These are phyloP conservation scores for Phoenix roebelenii DNA, from an alignment of 176 grass and related monocot species.

Conservation along the genomic window DNA sequence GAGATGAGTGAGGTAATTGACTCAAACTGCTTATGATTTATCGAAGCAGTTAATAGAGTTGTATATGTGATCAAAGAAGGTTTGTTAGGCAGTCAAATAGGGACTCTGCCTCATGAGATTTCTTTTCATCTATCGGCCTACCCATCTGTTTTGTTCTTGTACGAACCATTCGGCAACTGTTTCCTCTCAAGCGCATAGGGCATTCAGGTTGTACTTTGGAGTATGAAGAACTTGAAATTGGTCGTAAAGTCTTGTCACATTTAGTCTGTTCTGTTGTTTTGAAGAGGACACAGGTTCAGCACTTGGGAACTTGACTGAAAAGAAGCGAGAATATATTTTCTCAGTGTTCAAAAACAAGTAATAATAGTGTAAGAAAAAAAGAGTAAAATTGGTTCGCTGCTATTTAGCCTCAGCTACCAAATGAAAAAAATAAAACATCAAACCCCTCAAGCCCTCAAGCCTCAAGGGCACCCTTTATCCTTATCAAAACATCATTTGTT, in stretches of 20 bases:
- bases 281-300: slow-evolving; percentile 1
- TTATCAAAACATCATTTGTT: too few relatives aligned
- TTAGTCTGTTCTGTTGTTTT: slow-evolving; percentile 16
- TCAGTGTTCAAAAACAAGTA: too few relatives aligned
- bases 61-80: slow-evolving; percentile 84
- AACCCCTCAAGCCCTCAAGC: too few relatives aligned
- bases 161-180: slow-evolving; percentile 45
- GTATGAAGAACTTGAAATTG: background rate
- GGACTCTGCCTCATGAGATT: slow-evolving; percentile 43
- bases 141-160: slow-evolving; percentile 58
- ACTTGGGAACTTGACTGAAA: too few relatives aligned
- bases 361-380: too few relatives aligned
- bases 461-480: too few relatives aligned
- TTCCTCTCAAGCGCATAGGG: slow-evolving; percentile 46
- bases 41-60: slow-evolving; percentile 47
- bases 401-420: too few relatives aligned
- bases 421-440: too few relatives aligned
- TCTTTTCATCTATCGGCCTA: slow-evolving; percentile 48
- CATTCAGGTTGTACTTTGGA: slow-evolving; percentile 19
- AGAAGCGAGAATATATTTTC: too few relatives aligned
- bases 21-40: slow-evolving; percentile 53
- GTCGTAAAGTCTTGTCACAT: slow-evolving; percentile 6
- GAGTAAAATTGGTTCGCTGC: too few relatives aligned
- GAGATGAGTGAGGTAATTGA: slow-evolving; percentile 57
- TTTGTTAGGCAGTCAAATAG: slow-evolving; percentile 41